These are phyloP conservation scores for Nicotiana sylvestris DNA, from an alignment of 257 asterid genomes.

Conservation along the genomic window DNA sequence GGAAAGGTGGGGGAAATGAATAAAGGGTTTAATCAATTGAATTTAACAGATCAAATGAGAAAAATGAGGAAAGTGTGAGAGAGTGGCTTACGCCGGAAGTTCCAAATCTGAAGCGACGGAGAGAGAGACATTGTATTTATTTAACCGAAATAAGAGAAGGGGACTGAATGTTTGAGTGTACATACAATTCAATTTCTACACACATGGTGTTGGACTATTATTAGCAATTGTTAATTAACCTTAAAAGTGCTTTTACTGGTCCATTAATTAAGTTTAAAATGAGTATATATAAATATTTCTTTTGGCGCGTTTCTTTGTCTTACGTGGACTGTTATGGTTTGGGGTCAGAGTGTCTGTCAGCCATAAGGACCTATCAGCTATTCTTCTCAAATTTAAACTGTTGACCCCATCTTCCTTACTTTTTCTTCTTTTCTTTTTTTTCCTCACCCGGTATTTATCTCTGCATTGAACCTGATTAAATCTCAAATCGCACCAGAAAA, in stretches of 20 bases:
- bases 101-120: neutral
- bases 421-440: no score
- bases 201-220: neutral
- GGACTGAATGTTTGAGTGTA: neutral
- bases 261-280: neutral
- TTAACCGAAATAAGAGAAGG: neutral
- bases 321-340: neutral
- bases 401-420: neutral
- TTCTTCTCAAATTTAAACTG: neutral
- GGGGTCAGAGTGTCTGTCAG: neutral
- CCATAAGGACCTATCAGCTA: neutral
- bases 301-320: neutral
- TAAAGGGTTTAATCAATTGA: neutral
- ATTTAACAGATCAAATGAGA: neutral
- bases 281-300: neutral
- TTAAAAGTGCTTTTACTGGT: neutral
- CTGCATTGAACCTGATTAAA: accelerated
- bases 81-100: neutral
- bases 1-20: neutral
- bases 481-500: accelerated
- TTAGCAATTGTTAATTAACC: neutral
- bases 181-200: neutral
- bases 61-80: neutral
- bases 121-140: neutral
- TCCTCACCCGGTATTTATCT: accelerated